Conservation (phyloP, 495 filamentous ascomycete species). For the Penicillium salamii region DNA sequence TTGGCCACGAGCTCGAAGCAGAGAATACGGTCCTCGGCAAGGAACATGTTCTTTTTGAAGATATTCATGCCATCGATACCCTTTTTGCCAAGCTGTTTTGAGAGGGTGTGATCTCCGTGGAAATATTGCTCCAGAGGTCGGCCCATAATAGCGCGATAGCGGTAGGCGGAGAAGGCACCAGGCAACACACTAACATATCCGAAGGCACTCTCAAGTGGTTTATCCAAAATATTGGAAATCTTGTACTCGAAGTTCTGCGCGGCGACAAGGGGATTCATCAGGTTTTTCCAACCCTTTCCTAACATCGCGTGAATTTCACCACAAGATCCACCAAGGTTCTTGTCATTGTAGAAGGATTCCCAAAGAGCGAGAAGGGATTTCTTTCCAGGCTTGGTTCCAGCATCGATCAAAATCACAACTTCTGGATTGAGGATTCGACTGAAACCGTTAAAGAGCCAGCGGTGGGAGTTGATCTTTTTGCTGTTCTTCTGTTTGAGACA, state of each 20-base stretch:
- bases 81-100: constrained; percentile 91
- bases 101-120: constrained; percentile 96
- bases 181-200: constrained; percentile 96
- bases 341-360: constrained; percentile 99
- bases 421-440: constrained; percentile 95
- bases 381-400: constrained; percentile 89
- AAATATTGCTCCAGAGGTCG: constrained; percentile 97
- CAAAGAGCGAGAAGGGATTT: constrained; percentile 91
- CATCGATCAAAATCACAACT: constrained; percentile 93
- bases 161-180: constrained; percentile 96
- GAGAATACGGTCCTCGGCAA: constrained; percentile 98
- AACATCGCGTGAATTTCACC: constrained; percentile 99
- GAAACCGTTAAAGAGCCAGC: constrained; percentile 98
- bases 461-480: constrained; percentile 99
- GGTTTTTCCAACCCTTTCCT: constrained; percentile 82
- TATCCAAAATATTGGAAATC: constrained; percentile 97
- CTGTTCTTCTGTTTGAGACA: constrained; percentile 98
- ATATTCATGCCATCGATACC: constrained; percentile 99
- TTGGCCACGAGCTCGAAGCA: constrained; percentile 99
- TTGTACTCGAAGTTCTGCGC: constrained; percentile 99
- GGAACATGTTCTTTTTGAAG: constrained; percentile 99
- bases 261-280: constrained; percentile 90
- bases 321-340: constrained; percentile 93
- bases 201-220: constrained; percentile 94
- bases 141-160: constrained; percentile 96